Evolutionary conservation across 2,329 filamentous ascomycete genomes (phyloP).

Genomic region (Pyrenophora teres): DNA sequence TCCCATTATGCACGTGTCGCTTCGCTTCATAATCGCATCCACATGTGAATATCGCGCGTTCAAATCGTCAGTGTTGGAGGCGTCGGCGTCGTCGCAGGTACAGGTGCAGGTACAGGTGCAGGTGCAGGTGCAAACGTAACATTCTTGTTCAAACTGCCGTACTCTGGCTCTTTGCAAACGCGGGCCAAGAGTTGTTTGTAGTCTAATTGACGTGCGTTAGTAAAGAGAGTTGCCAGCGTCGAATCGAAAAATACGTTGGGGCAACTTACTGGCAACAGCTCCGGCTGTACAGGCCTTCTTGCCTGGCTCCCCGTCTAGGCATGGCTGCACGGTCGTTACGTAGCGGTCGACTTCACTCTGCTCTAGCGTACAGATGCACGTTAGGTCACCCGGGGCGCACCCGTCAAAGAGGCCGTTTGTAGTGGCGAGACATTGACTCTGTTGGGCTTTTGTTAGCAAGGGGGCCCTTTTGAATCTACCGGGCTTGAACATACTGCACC

Average conservation of each 20-base stretch:
- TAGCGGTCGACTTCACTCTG: constrained; percentile 22
- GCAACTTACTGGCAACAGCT: constrained; percentile 20
- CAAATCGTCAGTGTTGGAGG: not conserved
- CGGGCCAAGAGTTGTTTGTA: constrained; percentile 21
- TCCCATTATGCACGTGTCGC: not conserved
- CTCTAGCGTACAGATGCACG: constrained; percentile 20
- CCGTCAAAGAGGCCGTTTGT: constrained; percentile 15
- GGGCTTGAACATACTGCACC: constrained; percentile 13
- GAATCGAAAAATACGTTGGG: no score
- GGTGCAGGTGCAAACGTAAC: constrained; percentile 10
- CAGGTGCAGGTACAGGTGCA: not conserved
- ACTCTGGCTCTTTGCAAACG: constrained; percentile 14
- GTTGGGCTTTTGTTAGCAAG: not conserved
- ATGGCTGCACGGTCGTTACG: constrained; percentile 23
- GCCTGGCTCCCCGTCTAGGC: constrained; percentile 19
- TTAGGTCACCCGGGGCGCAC: constrained; percentile 13
- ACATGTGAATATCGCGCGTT: not conserved
- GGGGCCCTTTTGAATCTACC: no score
- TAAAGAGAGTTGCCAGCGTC: no score
- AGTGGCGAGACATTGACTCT: not conserved
- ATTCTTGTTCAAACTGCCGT: constrained; percentile 15
- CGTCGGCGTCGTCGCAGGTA: not conserved
- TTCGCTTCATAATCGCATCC: no score
- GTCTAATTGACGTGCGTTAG: constrained; percentile 5
- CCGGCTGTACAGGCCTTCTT: constrained; percentile 21